Base-by-base conservation (phyloP, 495 filamentous ascomycete species). In the Jackrogersella multiformis region DNA sequence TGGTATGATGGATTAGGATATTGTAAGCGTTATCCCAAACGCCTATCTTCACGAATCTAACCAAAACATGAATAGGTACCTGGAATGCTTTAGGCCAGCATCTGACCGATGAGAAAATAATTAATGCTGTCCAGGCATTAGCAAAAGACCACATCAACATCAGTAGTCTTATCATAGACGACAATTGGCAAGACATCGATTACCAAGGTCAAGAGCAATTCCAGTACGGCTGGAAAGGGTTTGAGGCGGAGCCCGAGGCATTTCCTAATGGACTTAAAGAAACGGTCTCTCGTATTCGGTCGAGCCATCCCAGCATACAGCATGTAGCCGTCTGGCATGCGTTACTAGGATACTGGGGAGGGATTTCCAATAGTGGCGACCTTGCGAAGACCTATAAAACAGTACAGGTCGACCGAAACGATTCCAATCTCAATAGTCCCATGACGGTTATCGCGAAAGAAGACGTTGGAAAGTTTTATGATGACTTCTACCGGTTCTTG, bases 261-360 rank as follows among this genome's bases (percentile, higher is more conserved):
- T 99, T 99, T 61, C 95, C 95, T 0, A 77, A 82, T 5, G 95
- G 95, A 1, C 78, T 99, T 8, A 88, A 88, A 67, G 80, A 87
- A 6, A 87, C 89, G 1, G 81, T 93, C 0, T 75, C 80, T 13
- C 78, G 83, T 4, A 93, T 98, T 53, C 88, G 92, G 7, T 79
- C 82, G 26, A 83, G 82, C 42, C 87, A 92, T 71, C 87, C 87
- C 13, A 88, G 87, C 59, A 91, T 99, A 45, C 81, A 89, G 64
- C 89, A 97, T 70, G 84, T 99, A 30, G 92, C 90, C 13, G 94
- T 99, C 9, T 99, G 95, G 95, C 95, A 99, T 46, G 91, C 95
- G 2, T 80, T 97, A n/a, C 75, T 96, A 13, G 94, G 95, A 7
- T 98, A 98, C 75, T 99, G 95, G 95, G 95, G 92, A 57, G 95